Percentiles rank a stretch among this genome's conserved stretches.
These are phyloP conservation scores for Nephelium lappaceum DNA, from an alignment of 345 rosid species.

Conservation along the genomic window DNA sequence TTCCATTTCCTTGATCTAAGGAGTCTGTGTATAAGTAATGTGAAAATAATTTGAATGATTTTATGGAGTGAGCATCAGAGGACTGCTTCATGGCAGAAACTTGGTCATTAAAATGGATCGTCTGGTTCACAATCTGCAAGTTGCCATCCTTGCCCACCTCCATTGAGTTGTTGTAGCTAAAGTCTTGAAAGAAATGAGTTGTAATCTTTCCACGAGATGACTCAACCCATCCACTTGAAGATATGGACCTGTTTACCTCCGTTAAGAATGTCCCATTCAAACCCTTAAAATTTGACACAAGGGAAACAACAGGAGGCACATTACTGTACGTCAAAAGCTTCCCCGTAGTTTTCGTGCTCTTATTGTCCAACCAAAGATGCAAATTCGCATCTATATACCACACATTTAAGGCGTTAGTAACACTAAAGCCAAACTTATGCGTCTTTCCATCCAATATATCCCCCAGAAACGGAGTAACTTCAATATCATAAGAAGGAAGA, in stretches of 20 bases:
- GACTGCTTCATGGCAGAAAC: slow-evolving; percentile 38
- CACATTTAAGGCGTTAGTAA: slow-evolving; percentile 81
- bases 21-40: slow-evolving; percentile 38
- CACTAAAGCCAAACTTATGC: slow-evolving; percentile 66
- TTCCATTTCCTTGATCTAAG: slow-evolving; percentile 42
- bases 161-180: slow-evolving; percentile 59
- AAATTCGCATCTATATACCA: slow-evolving; percentile 88
- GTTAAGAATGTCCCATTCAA: slow-evolving; percentile 64
- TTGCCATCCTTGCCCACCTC: slow-evolving; percentile 51
- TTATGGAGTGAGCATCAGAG: slow-evolving; percentile 23
- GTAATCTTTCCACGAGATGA: slow-evolving; percentile 66
- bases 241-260: slow-evolving; percentile 52
- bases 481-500: slow-evolving; percentile 82
- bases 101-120: slow-evolving; percentile 50
- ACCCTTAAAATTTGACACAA: slow-evolving; percentile 45
- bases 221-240: slow-evolving; percentile 61
- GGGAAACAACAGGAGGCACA: slow-evolving; percentile 44
- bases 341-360: slow-evolving; percentile 53
- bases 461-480: slow-evolving; percentile 68
- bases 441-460: slow-evolving; percentile 64
- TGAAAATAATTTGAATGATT: slow-evolving; percentile 54
- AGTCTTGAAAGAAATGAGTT: slow-evolving; percentile 48
- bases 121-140: slow-evolving; percentile 67
- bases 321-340: slow-evolving; percentile 46
- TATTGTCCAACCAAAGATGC: slow-evolving; percentile 84